A percentile compares a stretch with the other conserved stretches of the same genome.
These are phyloP conservation scores for Globisporangium mamillatum DNA, from an alignment of 352 stramenopile genomes.

Conservation along the genomic window DNA sequence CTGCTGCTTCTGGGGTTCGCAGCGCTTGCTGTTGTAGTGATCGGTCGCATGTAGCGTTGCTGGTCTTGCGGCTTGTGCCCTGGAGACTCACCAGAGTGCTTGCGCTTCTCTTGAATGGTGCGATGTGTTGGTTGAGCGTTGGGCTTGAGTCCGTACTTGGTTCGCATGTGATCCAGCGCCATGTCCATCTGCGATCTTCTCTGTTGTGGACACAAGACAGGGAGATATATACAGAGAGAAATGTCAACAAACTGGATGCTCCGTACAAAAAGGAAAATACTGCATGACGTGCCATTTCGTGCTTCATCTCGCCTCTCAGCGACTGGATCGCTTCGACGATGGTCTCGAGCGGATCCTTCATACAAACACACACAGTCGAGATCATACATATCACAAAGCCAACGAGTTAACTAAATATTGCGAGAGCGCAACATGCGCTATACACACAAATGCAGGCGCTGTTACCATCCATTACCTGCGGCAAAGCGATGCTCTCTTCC, in stretches of 20 bases:
- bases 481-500: slow-evolving; percentile 38
- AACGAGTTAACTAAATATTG: not conserved
- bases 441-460: not conserved
- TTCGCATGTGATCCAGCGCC: slow-evolving; percentile 37
- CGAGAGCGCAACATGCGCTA: not conserved
- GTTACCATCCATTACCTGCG: slow-evolving; percentile 22
- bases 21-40: not conserved
- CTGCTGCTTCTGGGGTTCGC: not conserved
- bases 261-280: too few species aligned
- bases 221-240: not conserved
- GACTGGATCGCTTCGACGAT: slow-evolving; percentile 39
- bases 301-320: slow-evolving; percentile 33
- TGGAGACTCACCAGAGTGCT: not conserved
- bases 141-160: slow-evolving; percentile 25
- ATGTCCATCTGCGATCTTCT: slow-evolving; percentile 33
- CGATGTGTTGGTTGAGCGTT: slow-evolving; percentile 6
- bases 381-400: not conserved
- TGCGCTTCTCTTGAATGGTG: not conserved
- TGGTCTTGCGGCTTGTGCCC: slow-evolving; percentile 10
- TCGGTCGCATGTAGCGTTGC: slow-evolving; percentile 17
- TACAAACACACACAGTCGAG: not conserved
- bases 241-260: not conserved
- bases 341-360: slow-evolving; percentile 40
- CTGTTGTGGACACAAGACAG: slow-evolving; percentile 12
- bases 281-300: slow-evolving; percentile 29